Percentiles rank a stretch among this genome's conserved stretches.
phyloP scores from a whole-genome alignment of 768 basidiomycete genomes.

The Lactarius deliciosus region DNA sequence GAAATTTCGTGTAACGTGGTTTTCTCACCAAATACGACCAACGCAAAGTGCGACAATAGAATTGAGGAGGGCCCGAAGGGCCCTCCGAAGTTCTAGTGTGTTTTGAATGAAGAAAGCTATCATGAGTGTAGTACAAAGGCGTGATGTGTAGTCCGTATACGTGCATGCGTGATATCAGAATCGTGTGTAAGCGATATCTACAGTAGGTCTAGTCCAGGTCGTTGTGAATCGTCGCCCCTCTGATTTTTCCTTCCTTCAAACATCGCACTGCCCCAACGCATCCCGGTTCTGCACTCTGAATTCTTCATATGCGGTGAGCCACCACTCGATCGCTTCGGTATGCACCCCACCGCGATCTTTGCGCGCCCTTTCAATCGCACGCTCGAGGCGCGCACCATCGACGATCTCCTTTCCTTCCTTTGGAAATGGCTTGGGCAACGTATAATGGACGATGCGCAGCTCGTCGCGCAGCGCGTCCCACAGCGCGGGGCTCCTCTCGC shows the following conservation, averaged over 20 bases:
- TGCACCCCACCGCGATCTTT: slow-evolving; percentile 20
- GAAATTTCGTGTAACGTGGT: no score
- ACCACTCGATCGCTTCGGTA: slow-evolving; percentile 33
- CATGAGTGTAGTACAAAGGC: neutral
- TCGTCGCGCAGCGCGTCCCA: slow-evolving; percentile 37
- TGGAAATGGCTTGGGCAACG: slow-evolving; percentile 35
- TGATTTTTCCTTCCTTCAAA: neutral
- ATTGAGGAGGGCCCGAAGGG: no score
- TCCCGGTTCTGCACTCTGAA: slow-evolving; percentile 26
- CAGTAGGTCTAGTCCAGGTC: neutral
- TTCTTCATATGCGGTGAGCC: slow-evolving; percentile 31
- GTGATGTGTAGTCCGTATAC: neutral
- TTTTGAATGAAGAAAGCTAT: neutral
- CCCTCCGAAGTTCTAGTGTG: no score
- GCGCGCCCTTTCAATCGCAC: slow-evolving; percentile 28
- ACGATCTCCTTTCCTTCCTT: slow-evolving; percentile 30
- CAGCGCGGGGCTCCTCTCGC: slow-evolving; percentile 34
- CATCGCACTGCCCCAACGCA: slow-evolving; percentile 14
- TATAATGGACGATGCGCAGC: slow-evolving; percentile 39
- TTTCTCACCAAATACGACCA: no score
- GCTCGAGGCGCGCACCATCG: slow-evolving; percentile 30
- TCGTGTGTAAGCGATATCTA: neutral
- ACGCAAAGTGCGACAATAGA: no score
- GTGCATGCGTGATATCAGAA: neutral
- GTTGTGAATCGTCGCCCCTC: neutral